Evolutionary conservation across 805 yeast genomes (phyloP).

Genomic region (Zygosaccharomyces lentus): DNA sequence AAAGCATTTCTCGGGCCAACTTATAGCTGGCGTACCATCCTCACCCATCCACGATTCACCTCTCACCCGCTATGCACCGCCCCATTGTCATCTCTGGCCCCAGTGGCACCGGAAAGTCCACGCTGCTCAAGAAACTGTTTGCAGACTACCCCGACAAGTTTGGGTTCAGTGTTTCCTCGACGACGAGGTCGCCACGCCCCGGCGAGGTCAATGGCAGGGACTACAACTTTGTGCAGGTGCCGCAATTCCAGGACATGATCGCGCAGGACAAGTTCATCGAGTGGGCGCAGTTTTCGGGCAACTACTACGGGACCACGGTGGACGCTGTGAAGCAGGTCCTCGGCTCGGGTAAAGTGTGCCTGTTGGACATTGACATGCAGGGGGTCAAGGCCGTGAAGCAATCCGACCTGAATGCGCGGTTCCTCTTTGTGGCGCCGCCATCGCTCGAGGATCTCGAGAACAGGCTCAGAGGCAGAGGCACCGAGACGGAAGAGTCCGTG

Average conservation of each 20-base stretch:
- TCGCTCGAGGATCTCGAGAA: conserved; percentile 69
- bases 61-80: conserved; percentile 40
- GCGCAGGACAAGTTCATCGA: conserved; percentile 78
- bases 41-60: neutral
- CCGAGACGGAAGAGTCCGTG: conserved; percentile 84
- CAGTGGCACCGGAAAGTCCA: conserved; percentile 93
- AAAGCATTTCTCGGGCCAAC: neutral
- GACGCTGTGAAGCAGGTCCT: conserved; percentile 67
- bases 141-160: conserved; percentile 85
- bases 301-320: conserved; percentile 92
- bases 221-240: conserved; percentile 81
- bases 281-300: conserved; percentile 97
- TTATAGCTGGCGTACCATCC: neutral
- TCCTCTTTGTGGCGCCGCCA: conserved; percentile 88
- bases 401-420: conserved; percentile 78
- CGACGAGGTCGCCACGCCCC: conserved; percentile 86
- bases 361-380: conserved; percentile 97
- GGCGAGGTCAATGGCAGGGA: conserved; percentile 90
- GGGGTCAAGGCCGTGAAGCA: conserved; percentile 91
- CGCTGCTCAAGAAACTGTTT: conserved; percentile 81
- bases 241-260: conserved; percentile 72
- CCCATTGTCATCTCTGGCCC: conserved; percentile 98
- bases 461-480: conserved; percentile 86
- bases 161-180: conserved; percentile 86
- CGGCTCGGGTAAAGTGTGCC: conserved; percentile 66